A percentile compares a stretch with the other conserved stretches of the same genome.
Conservation (phyloP, 192 early-diverging fungal species). For the Globomyces pollinis-pini region DNA sequence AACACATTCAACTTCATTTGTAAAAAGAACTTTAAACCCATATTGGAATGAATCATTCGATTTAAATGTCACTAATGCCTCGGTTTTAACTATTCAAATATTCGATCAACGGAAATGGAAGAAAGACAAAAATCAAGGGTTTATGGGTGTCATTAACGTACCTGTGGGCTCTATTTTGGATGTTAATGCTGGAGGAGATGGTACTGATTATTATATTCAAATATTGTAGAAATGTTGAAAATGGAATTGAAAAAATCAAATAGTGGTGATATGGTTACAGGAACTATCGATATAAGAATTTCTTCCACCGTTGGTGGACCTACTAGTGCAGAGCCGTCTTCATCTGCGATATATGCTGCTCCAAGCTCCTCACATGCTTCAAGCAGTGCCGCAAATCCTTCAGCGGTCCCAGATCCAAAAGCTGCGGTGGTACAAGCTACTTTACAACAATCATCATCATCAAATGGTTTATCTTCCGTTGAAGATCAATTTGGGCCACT, state of each 20-base stretch:
- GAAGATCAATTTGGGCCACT: constrained; percentile 55
- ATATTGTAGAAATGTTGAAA: constrained; percentile 73
- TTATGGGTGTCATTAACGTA: constrained; percentile 85
- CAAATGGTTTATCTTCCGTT: constrained; percentile 27
- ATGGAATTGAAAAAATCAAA: constrained; percentile 84
- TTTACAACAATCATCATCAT: constrained; percentile 12
- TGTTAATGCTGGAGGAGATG: neutral
- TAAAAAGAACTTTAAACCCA: constrained; percentile 85
- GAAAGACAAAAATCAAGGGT: constrained; percentile 52
- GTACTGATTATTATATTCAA: constrained; percentile 20
- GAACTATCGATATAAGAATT: constrained; percentile 66
- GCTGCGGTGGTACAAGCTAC: constrained; percentile 9
- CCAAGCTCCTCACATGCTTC: neutral
- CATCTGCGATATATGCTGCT: neutral
- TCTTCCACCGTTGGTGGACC: neutral
- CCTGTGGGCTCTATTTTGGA: constrained; percentile 61
- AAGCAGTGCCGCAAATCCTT: neutral
- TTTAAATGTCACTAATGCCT: constrained; percentile 63
- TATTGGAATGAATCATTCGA: constrained; percentile 95
- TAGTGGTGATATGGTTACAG: constrained; percentile 71
- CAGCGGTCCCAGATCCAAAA: neutral
- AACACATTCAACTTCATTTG: constrained; percentile 80
- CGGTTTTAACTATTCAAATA: constrained; percentile 86
- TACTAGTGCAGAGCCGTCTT: constrained; percentile 10
- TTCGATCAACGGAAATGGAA: constrained; percentile 98